Evolutionary conservation across 192 early-diverging fungal genomes (phyloP).

Genomic region (Pilaira anomala): DNA sequence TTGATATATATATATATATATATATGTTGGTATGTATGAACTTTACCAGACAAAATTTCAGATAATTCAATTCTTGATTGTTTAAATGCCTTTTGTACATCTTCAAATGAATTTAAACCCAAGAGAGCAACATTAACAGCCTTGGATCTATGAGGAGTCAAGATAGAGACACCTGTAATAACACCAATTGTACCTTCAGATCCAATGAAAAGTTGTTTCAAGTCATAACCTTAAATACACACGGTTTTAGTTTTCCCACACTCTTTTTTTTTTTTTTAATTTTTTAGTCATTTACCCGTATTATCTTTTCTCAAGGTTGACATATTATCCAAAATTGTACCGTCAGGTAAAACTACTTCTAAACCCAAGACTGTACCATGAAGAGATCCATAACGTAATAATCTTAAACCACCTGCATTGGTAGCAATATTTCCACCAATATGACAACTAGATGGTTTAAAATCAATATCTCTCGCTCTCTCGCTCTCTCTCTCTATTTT

Average conservation of each 20-base stretch:
- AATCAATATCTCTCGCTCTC: too few species aligned
- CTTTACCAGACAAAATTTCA: constrained; percentile 80
- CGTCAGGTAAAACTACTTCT: constrained; percentile 92
- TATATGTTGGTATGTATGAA: too few species aligned
- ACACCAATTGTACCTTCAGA: constrained; percentile 96
- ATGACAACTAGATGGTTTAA: constrained; percentile 76
- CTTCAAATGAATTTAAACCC: constrained; percentile 71
- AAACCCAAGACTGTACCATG: constrained; percentile 96
- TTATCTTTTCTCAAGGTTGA: constrained; percentile 93
- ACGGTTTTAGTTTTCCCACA: too few species aligned
- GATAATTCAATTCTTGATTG: constrained; percentile 74
- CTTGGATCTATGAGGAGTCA: constrained; percentile 74
- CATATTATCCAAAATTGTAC: constrained; percentile 82
- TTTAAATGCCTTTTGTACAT: constrained; percentile 78
- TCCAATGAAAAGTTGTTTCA: constrained; percentile 99
- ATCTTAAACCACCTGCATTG: constrained; percentile 93
- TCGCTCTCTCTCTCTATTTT: too few species aligned
- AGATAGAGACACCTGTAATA: constrained; percentile 90
- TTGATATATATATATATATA: constrained; percentile 1
- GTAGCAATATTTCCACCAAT: constrained; percentile 99
- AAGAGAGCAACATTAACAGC: constrained; percentile 78
- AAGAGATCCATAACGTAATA: constrained; percentile 91
- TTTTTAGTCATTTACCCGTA: constrained; percentile 92
- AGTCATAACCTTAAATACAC: constrained; percentile 65
- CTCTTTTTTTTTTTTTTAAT: constrained; percentile 37